phyloP scores from a whole-genome alignment of 2,329 filamentous ascomycete species.

The Paraphoma sp. region DNA sequence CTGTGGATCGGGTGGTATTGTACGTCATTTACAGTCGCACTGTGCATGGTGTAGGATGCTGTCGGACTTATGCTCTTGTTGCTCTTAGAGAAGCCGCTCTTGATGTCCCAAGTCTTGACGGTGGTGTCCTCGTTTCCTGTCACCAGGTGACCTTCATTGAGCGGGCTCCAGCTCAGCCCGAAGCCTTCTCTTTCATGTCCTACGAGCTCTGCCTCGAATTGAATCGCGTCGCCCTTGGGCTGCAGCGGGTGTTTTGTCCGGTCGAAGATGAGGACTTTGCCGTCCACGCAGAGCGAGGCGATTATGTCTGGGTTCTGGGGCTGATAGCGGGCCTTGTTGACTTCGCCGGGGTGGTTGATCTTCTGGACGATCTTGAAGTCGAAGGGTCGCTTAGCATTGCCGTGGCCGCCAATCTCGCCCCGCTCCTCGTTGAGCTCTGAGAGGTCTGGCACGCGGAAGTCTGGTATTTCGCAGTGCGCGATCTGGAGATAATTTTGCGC shows the following conservation, averaged over 20 bases:
- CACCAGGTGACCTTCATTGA: conserved; percentile 79
- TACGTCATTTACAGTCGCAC: conserved; percentile 92
- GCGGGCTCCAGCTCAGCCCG: conserved; percentile 90
- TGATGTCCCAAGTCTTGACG: conserved; percentile 91
- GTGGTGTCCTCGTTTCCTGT: conserved; percentile 93
- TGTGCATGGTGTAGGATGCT: conserved; percentile 85
- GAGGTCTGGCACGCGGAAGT: conserved; percentile 73
- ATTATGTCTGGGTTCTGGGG: conserved; percentile 97
- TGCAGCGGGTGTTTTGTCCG: conserved; percentile 88
- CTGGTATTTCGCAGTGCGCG: conserved; percentile 91
- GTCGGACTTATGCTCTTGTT: conserved; percentile 74
- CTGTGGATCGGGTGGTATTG: conserved; percentile 90
- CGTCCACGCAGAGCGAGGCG: conserved; percentile 88
- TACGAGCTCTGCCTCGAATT: conserved; percentile 81
- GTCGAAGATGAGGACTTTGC: conserved; percentile 91
- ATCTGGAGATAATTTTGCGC: conserved; percentile 93
- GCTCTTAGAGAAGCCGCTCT: conserved; percentile 69
- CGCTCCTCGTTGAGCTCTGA: conserved; percentile 90
- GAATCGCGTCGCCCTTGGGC: conserved; percentile 69
- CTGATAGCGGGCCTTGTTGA: conserved; percentile 98
- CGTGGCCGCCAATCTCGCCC: conserved; percentile 93
- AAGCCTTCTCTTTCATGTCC: conserved; percentile 92
- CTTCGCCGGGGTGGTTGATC: conserved; percentile 94
- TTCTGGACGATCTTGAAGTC: conserved; percentile 93
- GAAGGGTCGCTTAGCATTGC: conserved; percentile 76